phyloP scores from a whole-genome alignment of 306 rosid species.

The Geum urbanum region DNA sequence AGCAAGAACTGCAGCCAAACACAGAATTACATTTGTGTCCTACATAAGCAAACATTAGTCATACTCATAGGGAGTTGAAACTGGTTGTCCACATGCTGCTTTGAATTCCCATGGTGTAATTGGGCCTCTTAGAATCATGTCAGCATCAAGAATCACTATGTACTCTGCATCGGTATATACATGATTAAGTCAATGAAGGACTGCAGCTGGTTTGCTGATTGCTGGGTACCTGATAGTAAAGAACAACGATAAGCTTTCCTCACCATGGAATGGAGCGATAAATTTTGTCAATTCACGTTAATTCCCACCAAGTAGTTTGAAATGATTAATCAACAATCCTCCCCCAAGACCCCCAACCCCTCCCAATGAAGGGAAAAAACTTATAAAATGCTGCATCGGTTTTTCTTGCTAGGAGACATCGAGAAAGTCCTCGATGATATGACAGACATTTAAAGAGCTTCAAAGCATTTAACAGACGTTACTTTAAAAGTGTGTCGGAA shows the following conservation, averaged over 20 bases:
- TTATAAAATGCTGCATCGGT: neutral
- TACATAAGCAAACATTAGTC: constrained; percentile 18
- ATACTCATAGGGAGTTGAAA: constrained; percentile 98
- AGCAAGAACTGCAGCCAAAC: neutral
- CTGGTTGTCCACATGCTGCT: constrained; percentile 82
- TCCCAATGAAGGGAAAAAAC: neutral
- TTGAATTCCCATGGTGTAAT: constrained; percentile 98
- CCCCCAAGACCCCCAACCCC: neutral
- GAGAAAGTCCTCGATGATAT: neutral
- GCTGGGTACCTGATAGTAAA: constrained; percentile 87
- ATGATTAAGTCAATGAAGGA: constrained; percentile 98
- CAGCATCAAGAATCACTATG: constrained; percentile 97
- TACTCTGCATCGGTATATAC: constrained; percentile 78
- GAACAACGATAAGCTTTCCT: constrained; percentile 6
- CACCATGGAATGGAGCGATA: neutral
- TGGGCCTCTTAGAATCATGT: constrained; percentile 95
- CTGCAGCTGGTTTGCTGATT: constrained; percentile 96
- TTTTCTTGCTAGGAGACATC: neutral
- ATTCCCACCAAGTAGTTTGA: neutral
- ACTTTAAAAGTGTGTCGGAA: neutral
- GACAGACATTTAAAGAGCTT: constrained; percentile 1
- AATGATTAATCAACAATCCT: neutral
- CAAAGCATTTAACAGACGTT: neutral
- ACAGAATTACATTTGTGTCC: neutral
- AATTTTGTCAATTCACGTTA: neutral